Evolutionary conservation across 2,329 filamentous ascomycete genomes (phyloP).

Genomic region (Pseudonectria foliicola): DNA sequence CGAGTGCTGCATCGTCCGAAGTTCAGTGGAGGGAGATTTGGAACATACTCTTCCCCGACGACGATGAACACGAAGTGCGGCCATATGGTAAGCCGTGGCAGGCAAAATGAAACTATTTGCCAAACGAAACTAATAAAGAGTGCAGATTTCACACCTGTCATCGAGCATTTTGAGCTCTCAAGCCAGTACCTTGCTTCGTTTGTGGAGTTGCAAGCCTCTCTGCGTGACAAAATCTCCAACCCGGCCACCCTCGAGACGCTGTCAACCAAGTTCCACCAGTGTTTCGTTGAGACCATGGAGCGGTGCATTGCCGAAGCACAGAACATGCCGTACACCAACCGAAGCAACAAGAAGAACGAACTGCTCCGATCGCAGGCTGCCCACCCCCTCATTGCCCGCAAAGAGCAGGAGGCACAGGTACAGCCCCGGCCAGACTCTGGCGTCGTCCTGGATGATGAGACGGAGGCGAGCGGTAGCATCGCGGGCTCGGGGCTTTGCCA

Average conservation of each 20-base stretch:
- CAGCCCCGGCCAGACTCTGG: conserved; percentile 31
- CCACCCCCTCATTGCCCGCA: conserved; percentile 15
- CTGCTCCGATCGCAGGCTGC: conserved; percentile 13
- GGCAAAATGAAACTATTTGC: not conserved
- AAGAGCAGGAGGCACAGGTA: conserved; percentile 18
- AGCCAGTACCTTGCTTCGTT: conserved; percentile 28
- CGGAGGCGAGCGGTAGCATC: conserved; percentile 30
- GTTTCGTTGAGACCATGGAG: conserved; percentile 33
- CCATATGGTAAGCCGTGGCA: conserved; percentile 20
- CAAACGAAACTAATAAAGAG: conserved; percentile 1
- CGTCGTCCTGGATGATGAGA: conserved; percentile 32
- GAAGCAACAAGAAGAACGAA: conserved; percentile 34
- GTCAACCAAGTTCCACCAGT: conserved; percentile 33
- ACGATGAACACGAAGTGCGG: conserved; percentile 27
- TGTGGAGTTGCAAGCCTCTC: conserved; percentile 24
- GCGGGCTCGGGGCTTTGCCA: conserved; percentile 16
- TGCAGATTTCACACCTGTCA: conserved; percentile 33
- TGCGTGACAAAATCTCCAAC: conserved; percentile 32
- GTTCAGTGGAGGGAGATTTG: conserved; percentile 36
- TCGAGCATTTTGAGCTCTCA: conserved; percentile 35
- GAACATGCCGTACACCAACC: conserved; percentile 32
- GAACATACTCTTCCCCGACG: conserved; percentile 36
- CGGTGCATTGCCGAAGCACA: conserved; percentile 29
- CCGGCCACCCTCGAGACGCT: conserved; percentile 31
- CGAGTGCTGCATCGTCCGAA: conserved; percentile 30